Base-by-base conservation (phyloP, 148 eudicot species). In the Fagopyrum esculentum region DNA sequence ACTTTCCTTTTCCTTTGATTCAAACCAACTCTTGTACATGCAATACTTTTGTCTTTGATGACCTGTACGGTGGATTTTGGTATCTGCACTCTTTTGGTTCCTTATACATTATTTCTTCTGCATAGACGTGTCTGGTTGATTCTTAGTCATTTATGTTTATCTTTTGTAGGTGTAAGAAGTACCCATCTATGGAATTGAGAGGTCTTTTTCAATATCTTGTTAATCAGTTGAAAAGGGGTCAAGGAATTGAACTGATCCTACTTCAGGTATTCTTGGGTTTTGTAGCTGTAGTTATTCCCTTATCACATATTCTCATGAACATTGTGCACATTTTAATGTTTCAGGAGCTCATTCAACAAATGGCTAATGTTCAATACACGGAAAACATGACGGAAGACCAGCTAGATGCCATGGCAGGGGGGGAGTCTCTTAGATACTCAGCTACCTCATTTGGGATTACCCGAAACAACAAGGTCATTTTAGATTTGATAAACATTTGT, bases 301-400 rank as follows among this genome's bases (percentile, higher is more conserved):
- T 50, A 16, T 72, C 46, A 66, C 12, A 5, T 35, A 35, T 40
- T 3, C 19, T 72, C 1, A 49, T 48, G 59, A 17, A 22, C n/a
- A 17, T 9, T 61, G 40, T 47, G 9, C 30, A 5, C 68, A 22
- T 35, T 3, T 74, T 69, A 76, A 46, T 9, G 4, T 51, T 82
- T 45, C 78, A 95, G 99, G 99, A 95, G 80, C 91, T 95, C 79
- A 89, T 92, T 76, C 99, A 95, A 75, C 99, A 95, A 81, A 95
- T 95, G 99, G 99, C 99, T 45, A 95, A 95, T 81, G 96, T 95
- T 70, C 99, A 92, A 47, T 95, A 92, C 81, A 90, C 97, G 1
- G 99, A 95, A 77, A 95, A 95, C 84, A 92, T 95, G 97, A 95
- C 99, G 2, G 99, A 92, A 79, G 99, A 95, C 43, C 99, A 95